These are phyloP conservation scores for Candida wancherniae DNA, from an alignment of 805 yeast genomes.

Conservation along the genomic window DNA sequence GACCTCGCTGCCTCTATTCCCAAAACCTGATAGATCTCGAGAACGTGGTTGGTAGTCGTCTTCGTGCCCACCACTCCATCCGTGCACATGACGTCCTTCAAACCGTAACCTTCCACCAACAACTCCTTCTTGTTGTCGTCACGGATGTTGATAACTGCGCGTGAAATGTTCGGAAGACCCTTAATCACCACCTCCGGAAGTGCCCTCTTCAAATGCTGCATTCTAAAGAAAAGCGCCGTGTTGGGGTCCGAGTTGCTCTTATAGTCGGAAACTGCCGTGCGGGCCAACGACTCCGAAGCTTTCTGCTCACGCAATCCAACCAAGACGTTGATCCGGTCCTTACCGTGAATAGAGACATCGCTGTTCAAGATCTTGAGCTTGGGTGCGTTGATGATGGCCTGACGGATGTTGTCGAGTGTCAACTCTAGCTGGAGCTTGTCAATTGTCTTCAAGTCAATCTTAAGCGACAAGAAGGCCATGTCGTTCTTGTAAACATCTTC, in stretches of 20 bases:
- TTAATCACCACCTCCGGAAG: conserved; percentile 87
- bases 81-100: conserved; percentile 93
- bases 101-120: conserved; percentile 95
- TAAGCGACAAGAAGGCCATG: conserved; percentile 72
- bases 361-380: conserved; percentile 75
- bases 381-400: conserved; percentile 78
- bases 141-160: conserved; percentile 93
- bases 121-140: conserved; percentile 85
- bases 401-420: conserved; percentile 78
- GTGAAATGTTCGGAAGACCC: conserved; percentile 84
- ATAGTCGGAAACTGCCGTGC: conserved; percentile 31
- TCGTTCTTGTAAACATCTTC: conserved; percentile 89
- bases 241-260: conserved; percentile 31
- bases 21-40: conserved; percentile 82
- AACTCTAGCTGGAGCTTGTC: conserved; percentile 87
- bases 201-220: conserved; percentile 83
- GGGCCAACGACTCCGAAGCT: conserved; percentile 31
- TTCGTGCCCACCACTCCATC: conserved; percentile 91
- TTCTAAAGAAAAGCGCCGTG: conserved; percentile 70
- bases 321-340: conserved; percentile 60
- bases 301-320: conserved; percentile 43
- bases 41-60: conserved; percentile 86
- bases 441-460: conserved; percentile 77
- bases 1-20: conserved; percentile 98
- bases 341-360: conserved; percentile 66